Conservation (phyloP, 2,329 filamentous ascomycete genomes). For the Nemania sp. region DNA sequence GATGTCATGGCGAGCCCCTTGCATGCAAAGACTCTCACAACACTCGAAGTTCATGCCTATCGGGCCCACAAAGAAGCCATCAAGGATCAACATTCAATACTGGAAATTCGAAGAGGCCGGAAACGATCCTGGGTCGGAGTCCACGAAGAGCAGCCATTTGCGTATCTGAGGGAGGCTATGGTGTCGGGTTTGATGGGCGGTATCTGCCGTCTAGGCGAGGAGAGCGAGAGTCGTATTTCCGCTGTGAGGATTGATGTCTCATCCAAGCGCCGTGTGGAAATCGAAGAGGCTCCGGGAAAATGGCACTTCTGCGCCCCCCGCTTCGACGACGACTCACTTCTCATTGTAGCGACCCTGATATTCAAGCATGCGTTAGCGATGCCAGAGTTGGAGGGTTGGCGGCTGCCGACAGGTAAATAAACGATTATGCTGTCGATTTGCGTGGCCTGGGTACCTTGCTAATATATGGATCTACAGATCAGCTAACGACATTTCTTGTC, state of each 20-base stretch:
- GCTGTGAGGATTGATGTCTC: slow-evolving; percentile 71
- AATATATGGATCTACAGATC: slow-evolving; percentile 59
- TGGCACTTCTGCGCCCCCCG: slow-evolving; percentile 93
- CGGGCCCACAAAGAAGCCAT: slow-evolving; percentile 76
- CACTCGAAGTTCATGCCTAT: slow-evolving; percentile 82
- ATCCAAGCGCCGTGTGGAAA: slow-evolving; percentile 64
- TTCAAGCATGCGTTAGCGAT: slow-evolving; percentile 84
- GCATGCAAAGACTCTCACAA: slow-evolving; percentile 72
- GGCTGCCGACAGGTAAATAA: slow-evolving; percentile 72
- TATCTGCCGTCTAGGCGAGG: slow-evolving; percentile 74
- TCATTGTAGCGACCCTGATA: slow-evolving; percentile 85
- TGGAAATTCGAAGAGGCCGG: slow-evolving; percentile 73
- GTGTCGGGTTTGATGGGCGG: slow-evolving; percentile 88
- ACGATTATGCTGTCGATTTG: slow-evolving; percentile 27
- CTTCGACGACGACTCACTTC: slow-evolving; percentile 86
- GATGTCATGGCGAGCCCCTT: slow-evolving; percentile 86
- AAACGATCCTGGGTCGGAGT: slow-evolving; percentile 93
- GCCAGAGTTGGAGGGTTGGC: slow-evolving; percentile 80
- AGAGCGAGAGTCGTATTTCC: slow-evolving; percentile 65
- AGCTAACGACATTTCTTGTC: slow-evolving; percentile 82
- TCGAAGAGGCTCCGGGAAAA: slow-evolving; percentile 71
- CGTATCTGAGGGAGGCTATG: slow-evolving; percentile 90
- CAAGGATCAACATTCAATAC: slow-evolving; percentile 71
- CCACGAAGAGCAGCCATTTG: slow-evolving; percentile 82
- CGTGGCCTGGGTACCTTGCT: slow-evolving; percentile 39